Evolutionary conservation across 2,329 filamentous ascomycete genomes (phyloP).

Genomic region (Diaporthe sp.): DNA sequence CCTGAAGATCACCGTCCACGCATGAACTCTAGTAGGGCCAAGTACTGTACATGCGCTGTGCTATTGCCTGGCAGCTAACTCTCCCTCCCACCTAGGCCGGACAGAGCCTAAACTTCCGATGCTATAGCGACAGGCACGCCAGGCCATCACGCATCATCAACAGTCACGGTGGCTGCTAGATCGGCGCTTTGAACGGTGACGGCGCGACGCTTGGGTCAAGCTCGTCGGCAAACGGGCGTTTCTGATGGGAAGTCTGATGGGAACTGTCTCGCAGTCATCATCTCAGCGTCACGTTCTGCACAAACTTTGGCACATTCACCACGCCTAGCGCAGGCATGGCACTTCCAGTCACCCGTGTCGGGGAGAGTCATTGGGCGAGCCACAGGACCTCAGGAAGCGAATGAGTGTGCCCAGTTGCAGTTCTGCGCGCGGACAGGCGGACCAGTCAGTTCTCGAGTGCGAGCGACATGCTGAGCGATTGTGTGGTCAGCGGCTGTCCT

Average conservation of each 20-base stretch:
- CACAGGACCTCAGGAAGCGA: conserved; percentile 36
- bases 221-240: conserved; percentile 28
- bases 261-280: conserved; percentile 17
- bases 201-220: conserved; percentile 31
- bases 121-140: not conserved
- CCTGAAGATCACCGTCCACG: conserved; percentile 38
- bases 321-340: conserved; percentile 32
- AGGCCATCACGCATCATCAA: not conserved
- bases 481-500: conserved; percentile 41
- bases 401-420: conserved; percentile 32
- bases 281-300: conserved; percentile 33
- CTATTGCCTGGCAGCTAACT: not conserved
- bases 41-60: conserved; percentile 11
- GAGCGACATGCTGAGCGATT: conserved; percentile 35
- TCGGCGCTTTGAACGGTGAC: conserved; percentile 11
- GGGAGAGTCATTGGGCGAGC: conserved; percentile 29
- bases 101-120: not conserved
- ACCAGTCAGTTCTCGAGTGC: conserved; percentile 25
- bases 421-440: conserved; percentile 14
- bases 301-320: conserved; percentile 22
- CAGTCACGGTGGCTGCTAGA: conserved; percentile 1
- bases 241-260: conserved; percentile 3
- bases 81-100: conserved; percentile 1
- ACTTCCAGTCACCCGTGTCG: conserved; percentile 25
- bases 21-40: conserved; percentile 31